Percentiles rank a stretch among this genome's conserved stretches.
These are phyloP conservation scores for Fomitopsis serialis DNA, from an alignment of 768 basidiomycete species.

Conservation along the genomic window DNA sequence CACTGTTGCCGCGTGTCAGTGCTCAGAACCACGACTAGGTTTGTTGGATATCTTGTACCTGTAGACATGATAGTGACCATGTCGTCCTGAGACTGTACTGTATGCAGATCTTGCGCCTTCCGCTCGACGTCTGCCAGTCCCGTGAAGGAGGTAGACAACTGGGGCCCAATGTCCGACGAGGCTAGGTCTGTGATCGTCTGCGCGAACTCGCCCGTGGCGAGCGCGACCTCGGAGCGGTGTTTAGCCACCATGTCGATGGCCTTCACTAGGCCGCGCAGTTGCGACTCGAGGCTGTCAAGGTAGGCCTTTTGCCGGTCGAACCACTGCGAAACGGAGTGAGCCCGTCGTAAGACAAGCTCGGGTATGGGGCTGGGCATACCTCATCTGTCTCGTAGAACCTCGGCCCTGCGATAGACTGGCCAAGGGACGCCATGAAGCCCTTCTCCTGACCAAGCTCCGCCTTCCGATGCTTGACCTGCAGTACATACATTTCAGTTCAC, in stretches of 20 bases:
- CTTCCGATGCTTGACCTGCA: slow-evolving; percentile 83
- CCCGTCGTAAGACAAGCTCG: neutral
- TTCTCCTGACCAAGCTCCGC: slow-evolving; percentile 71
- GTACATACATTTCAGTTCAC: neutral
- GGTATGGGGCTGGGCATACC: slow-evolving; percentile 30
- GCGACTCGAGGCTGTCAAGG: slow-evolving; percentile 86
- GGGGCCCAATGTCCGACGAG: slow-evolving; percentile 67
- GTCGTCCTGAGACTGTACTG: slow-evolving; percentile 75
- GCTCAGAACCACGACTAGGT: neutral
- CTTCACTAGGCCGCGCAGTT: slow-evolving; percentile 81
- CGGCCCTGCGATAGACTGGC: slow-evolving; percentile 71
- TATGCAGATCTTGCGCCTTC: slow-evolving; percentile 70
- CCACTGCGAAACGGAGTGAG: slow-evolving; percentile 52
- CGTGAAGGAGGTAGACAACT: slow-evolving; percentile 64
- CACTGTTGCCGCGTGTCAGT: slow-evolving; percentile 28
- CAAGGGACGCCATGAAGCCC: slow-evolving; percentile 78
- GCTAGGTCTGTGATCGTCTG: slow-evolving; percentile 66
- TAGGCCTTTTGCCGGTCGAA: slow-evolving; percentile 84
- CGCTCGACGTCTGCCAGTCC: slow-evolving; percentile 71
- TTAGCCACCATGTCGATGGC: slow-evolving; percentile 84
- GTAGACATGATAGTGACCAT: slow-evolving; percentile 76
- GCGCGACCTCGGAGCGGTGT: slow-evolving; percentile 74
- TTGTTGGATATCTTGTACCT: slow-evolving; percentile 30
- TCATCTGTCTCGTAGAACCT: slow-evolving; percentile 89
- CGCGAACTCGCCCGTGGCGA: slow-evolving; percentile 74